Evolutionary conservation across 306 rosid genomes (phyloP).

Genomic region (Fragaria ananassa): DNA sequence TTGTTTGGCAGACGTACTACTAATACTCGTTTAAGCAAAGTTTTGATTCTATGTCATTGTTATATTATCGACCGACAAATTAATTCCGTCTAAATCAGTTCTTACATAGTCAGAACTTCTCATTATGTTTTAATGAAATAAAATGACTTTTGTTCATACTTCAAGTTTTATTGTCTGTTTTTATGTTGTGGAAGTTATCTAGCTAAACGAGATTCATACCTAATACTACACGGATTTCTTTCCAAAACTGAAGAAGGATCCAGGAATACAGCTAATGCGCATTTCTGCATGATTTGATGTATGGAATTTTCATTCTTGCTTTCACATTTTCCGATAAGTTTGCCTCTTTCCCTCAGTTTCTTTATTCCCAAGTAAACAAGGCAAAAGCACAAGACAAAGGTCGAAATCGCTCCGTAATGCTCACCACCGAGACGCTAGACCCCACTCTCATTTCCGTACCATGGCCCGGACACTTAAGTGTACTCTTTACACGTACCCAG

Average conservation of each 20-base stretch:
- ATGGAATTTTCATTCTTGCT: background rate
- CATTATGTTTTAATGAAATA: too few relatives aligned
- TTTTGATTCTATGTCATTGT: too few relatives aligned
- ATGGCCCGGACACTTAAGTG: constrained; percentile 31
- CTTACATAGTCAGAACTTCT: too few relatives aligned
- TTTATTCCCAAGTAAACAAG: constrained; percentile 9
- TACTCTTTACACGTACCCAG: constrained; percentile 37
- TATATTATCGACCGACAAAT: too few relatives aligned
- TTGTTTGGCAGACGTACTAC: background rate
- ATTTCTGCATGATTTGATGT: background rate
- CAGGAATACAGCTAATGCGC: background rate
- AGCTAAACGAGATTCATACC: background rate
- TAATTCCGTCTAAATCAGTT: too few relatives aligned
- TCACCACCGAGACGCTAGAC: constrained; percentile 9
- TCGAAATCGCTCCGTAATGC: background rate
- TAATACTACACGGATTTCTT: background rate
- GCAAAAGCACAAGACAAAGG: background rate
- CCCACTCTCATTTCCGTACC: constrained; percentile 60
- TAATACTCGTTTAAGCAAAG: background rate
- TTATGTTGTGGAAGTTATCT: background rate
- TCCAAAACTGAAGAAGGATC: background rate
- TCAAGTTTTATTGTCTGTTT: too few relatives aligned
- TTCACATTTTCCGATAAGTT: background rate
- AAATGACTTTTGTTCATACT: too few relatives aligned
- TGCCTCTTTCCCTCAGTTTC: background rate